These are phyloP conservation scores for Colletotrichum limetticola DNA, from an alignment of 2,329 filamentous ascomycete genomes.

Conservation along the genomic window DNA sequence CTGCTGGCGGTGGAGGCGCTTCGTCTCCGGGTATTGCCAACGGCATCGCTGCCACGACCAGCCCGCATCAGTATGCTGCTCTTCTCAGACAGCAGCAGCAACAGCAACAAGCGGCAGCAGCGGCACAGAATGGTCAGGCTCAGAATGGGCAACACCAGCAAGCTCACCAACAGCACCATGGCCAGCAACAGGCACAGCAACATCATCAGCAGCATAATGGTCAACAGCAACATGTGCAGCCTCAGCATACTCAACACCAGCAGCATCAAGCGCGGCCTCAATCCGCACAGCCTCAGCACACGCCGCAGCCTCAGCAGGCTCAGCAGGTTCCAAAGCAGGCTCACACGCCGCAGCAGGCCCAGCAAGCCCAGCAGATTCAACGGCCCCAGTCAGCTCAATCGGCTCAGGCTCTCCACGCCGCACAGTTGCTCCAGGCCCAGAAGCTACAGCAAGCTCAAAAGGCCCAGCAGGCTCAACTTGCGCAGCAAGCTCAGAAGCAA, in stretches of 20 bases:
- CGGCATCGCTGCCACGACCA: constrained; percentile 58
- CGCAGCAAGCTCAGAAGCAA: constrained; percentile 40
- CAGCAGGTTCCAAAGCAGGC: constrained; percentile 38
- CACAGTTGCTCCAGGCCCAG: constrained; percentile 36
- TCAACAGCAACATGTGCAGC: constrained; percentile 21
- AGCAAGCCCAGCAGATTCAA: constrained; percentile 29
- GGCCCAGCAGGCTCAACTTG: constrained; percentile 40
- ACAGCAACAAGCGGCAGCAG: constrained; percentile 48
- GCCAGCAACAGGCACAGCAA: constrained; percentile 21
- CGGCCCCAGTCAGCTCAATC: constrained; percentile 38
- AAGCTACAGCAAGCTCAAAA: constrained; percentile 32
- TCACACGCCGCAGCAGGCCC: constrained; percentile 41
- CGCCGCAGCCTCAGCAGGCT: constrained; percentile 39
- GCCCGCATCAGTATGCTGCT: constrained; percentile 70
- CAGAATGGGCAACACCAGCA: constrained; percentile 38
- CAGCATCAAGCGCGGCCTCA: constrained; percentile 18
- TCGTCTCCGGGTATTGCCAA: constrained; percentile 56
- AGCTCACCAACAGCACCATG: constrained; percentile 30
- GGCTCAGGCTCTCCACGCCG: constrained; percentile 13
- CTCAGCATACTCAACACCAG: constrained; percentile 14
- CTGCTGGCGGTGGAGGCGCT: constrained; percentile 55
- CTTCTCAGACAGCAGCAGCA: constrained; percentile 68
- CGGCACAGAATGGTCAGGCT: constrained; percentile 36
- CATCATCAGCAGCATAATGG: constrained; percentile 32
- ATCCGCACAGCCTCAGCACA: not conserved